phyloP scores from a whole-genome alignment of 352 stramenopile genomes.

The Globisporangium echinulatum region DNA sequence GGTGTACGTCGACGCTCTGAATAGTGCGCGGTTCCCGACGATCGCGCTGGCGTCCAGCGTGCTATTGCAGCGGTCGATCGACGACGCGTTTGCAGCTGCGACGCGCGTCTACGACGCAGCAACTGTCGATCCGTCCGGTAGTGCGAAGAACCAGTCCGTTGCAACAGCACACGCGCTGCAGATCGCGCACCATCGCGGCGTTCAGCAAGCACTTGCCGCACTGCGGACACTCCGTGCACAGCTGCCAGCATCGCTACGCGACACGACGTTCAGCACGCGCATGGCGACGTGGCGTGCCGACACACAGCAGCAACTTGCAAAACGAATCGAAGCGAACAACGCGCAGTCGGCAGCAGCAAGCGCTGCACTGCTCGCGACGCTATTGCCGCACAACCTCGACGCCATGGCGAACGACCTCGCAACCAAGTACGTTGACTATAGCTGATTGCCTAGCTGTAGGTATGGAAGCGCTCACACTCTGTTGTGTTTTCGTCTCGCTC shows the following conservation, averaged over 20 bases:
- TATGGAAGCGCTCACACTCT: background rate
- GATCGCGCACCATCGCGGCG: constrained; percentile 22
- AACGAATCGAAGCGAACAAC: constrained; percentile 13
- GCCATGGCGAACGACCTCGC: constrained; percentile 29
- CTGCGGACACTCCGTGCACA: constrained; percentile 18
- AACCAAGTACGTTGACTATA: constrained; percentile 4
- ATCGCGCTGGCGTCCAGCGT: constrained; percentile 37
- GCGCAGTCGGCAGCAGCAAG: constrained; percentile 10
- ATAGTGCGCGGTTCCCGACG: constrained; percentile 28
- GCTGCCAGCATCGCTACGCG: constrained; percentile 24
- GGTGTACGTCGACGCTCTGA: constrained; percentile 39
- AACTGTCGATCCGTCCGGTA: background rate
- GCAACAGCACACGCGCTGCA: constrained; percentile 14
- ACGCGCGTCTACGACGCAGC: constrained; percentile 18
- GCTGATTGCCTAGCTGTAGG: background rate
- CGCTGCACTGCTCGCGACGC: constrained; percentile 11
- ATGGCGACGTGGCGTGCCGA: constrained; percentile 18
- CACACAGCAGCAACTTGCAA: constrained; percentile 8
- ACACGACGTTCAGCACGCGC: constrained; percentile 22
- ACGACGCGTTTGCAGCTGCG: constrained; percentile 23
- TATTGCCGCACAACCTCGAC: constrained; percentile 37
- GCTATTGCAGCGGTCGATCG: constrained; percentile 33
- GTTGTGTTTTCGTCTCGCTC: too few relatives aligned
- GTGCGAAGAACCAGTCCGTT: background rate
- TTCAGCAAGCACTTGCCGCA: constrained; percentile 18